Evolutionary conservation across 177 flowering plant species (phyloP).

Genomic region (Vitis hybrid): DNA sequence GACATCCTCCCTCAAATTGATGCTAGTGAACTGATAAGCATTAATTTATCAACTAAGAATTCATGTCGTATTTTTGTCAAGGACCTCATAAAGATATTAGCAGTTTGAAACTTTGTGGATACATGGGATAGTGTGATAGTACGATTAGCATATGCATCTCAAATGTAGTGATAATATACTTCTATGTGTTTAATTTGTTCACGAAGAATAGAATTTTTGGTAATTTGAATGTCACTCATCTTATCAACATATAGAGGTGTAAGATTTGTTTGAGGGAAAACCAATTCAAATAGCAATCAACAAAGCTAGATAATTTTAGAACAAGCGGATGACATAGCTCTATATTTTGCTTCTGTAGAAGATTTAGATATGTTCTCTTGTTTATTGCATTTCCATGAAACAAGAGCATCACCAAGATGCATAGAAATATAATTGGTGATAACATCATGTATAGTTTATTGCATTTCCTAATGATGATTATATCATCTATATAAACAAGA

Average conservation of each 20-base stretch:
- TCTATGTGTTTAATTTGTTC: neutral
- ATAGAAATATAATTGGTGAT: conserved; percentile 11
- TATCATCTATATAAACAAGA: conserved; percentile 6
- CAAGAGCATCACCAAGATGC: conserved; percentile 9
- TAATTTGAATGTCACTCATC: conserved; percentile 4
- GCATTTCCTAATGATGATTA: neutral
- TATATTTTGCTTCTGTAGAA: neutral
- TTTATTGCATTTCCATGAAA: conserved; percentile 23
- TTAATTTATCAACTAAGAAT: neutral
- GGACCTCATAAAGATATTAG: conserved; percentile 8
- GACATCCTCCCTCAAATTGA: too few species aligned
- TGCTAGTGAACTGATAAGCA: neutral
- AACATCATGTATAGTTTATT: too few species aligned
- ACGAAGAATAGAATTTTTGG: too few species aligned
- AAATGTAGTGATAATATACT: conserved; percentile 14
- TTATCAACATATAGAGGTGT: conserved; percentile 19
- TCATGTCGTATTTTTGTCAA: neutral
- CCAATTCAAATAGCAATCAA: conserved; percentile 1
- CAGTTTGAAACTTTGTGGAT: neutral
- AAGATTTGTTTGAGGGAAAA: neutral
- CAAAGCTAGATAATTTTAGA: conserved; percentile 18
- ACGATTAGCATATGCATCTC: neutral
- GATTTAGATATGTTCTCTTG: conserved; percentile 7
- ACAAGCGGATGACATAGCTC: conserved; percentile 11
- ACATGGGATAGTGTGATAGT: conserved; percentile 8